Base-by-base conservation (phyloP, 2,329 filamentous ascomycete species). In the Cadophora sp. region DNA sequence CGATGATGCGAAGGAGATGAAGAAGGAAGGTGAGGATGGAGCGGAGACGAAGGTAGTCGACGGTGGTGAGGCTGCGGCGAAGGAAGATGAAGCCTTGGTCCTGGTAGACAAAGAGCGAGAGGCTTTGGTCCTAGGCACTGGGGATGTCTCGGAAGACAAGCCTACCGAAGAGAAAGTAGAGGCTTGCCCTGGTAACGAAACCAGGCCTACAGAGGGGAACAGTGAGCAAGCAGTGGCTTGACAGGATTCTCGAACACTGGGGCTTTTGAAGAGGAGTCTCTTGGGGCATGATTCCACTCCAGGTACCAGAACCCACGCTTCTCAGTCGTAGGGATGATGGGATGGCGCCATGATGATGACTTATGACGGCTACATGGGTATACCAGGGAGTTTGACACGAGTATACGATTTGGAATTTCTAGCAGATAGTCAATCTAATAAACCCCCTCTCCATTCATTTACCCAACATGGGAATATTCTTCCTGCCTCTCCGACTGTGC, bases 91-190 rank as follows among this genome's bases (percentile, higher is more conserved):
- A 14, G 62, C 16, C 4, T 51, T 71, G 4, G 43, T 69, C 16
- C 55, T 68, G 53, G 62, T 56, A 12, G 67, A 71, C 16, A 53
- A 62, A 26, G 69, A 71, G 58, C 67, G 68, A 58, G 60, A 68
- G 26, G 59, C 51, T 40, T n/a, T 69, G 26, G 40, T 7, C 26
- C 56, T 67, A 9, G 67, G 56, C 3, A 26, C 26, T 0, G 59
- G 34, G n/a, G n/a, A 48, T 34, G 34, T 37, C 34, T 9, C 7
- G 9, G 29, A 37, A 24, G 55, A 40, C n/a, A 34, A 58, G 31
- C 4, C 31, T 2, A 12, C n/a, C n/a, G 29, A 58, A 58, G 19
- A 24, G 19, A 58, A 58, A 8, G 29, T 4, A 9, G 31, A 37
- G n/a, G 8, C 8, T n/a, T 37, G n/a, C 12, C 29, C 55, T 14